Evolutionary conservation across 495 filamentous ascomycete species (phyloP), one percentile per base, ranked within the genome.

Genomic region (Aspergillus funiculosus): DNA sequence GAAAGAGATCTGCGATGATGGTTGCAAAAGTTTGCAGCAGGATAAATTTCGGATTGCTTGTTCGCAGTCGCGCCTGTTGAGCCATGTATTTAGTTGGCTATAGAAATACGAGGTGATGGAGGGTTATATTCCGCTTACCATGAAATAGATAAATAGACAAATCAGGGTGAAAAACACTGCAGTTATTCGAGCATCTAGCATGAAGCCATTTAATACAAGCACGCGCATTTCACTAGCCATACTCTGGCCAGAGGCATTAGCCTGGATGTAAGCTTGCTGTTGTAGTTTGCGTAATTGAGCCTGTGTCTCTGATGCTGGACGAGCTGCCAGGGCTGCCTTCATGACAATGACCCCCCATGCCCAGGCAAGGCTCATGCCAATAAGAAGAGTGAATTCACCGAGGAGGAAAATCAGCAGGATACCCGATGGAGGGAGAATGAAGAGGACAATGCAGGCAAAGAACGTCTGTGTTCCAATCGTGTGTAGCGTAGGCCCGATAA

Each of bases 171-270:
- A 68, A 5, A 58, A 59, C 8, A 70, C 54, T 4, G 53, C 62
- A 0, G 65, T 56, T 1, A 72, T 65, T 5, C 68, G 65, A 13
- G 63, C 51, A 53, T 72, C 68, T 19, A 72, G 55, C 68, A 72
- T 69, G 20, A 46, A 61, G 5, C 68, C 68, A 17, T 58, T 44
- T 24, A 58, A 72, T 19, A 72, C 21, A n/a, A n/a, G n/a, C 6
- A 72, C 38, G 6, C 39, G 28, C 43, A 57, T 51, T 1, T 62
- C 62, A 4, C 60, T n/a, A n/a, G n/a, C n/a, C n/a, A n/a, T n/a
- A n/a, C n/a, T n/a, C n/a, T n/a, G n/a, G n/a, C 67, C n/a, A n/a
- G n/a, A n/a, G n/a, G 56, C 39, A 51, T 72, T 69, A 9, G 66
- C 63, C 4, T 55, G 52, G 7, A 39, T 42, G 5, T 40, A 55